These are phyloP conservation scores for Leccinum longicurvipes DNA, from an alignment of 768 basidiomycete species.

Conservation along the genomic window DNA sequence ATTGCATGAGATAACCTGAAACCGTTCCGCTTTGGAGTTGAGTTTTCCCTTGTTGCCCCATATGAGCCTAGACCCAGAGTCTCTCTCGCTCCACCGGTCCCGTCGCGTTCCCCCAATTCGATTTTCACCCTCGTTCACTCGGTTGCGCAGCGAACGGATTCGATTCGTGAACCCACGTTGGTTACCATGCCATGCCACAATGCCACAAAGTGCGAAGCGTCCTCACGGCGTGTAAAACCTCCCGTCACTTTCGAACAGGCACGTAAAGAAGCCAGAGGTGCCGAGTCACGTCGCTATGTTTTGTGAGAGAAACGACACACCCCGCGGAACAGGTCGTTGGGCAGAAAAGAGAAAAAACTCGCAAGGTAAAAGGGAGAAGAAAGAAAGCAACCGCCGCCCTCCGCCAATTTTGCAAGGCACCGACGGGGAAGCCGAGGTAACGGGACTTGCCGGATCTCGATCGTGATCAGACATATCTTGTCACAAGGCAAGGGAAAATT, in stretches of 20 bases:
- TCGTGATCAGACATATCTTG: conserved; percentile 14
- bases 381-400: neutral
- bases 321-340: neutral
- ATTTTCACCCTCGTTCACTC: neutral
- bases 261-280: neutral
- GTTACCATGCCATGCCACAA: conserved; percentile 5
- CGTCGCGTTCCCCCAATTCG: neutral
- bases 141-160: neutral
- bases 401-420: conserved; percentile 18
- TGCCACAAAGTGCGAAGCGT: conserved; percentile 7
- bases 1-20: neutral
- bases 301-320: conserved; percentile 6
- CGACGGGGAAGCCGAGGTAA: conserved; percentile 14
- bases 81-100: neutral
- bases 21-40: neutral
- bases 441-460: conserved; percentile 25
- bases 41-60: neutral
- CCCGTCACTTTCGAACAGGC: conserved; percentile 11
- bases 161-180: neutral
- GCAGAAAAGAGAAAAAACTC: neutral
- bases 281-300: conserved; percentile 6
- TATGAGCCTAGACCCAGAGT: neutral
- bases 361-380: neutral
- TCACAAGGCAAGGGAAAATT: conserved; percentile 2
- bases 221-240: conserved; percentile 3